These are phyloP conservation scores for Hypholoma sublateritium DNA, from an alignment of 768 basidiomycete species.

Conservation along the genomic window DNA sequence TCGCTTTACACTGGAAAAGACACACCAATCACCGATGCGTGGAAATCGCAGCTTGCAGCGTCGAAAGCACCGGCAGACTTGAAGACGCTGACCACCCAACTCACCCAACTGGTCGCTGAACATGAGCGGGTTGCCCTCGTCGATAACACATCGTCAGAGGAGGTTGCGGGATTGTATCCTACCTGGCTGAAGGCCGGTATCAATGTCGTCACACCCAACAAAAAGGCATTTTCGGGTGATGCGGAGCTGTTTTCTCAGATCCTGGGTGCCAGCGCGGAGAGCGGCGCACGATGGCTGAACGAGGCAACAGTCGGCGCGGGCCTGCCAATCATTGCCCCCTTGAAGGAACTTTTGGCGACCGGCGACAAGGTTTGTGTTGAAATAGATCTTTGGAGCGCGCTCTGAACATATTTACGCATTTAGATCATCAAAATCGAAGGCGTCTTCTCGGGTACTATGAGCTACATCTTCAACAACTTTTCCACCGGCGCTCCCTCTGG, in stretches of 20 bases:
- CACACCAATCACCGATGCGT: constrained; percentile 35
- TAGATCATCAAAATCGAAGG: constrained; percentile 92
- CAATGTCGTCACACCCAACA: constrained; percentile 94
- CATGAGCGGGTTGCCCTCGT: constrained; percentile 67
- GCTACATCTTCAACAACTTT: constrained; percentile 98
- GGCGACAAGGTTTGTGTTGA: constrained; percentile 75
- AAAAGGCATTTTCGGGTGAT: constrained; percentile 88
- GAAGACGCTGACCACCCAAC: constrained; percentile 40
- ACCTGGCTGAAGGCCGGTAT: constrained; percentile 75
- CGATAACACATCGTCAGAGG: constrained; percentile 90
- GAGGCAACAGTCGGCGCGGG: constrained; percentile 97
- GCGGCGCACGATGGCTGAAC: constrained; percentile 70
- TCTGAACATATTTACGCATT: constrained; percentile 23
- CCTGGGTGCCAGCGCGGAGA: constrained; percentile 51
- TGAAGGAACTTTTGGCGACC: constrained; percentile 89
- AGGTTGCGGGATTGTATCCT: constrained; percentile 81
- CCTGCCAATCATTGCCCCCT: constrained; percentile 84
- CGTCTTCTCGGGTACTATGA: constrained; percentile 96
- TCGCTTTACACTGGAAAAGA: constrained; percentile 51
- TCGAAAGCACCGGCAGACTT: constrained; percentile 50
- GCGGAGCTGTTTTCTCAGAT: constrained; percentile 70
- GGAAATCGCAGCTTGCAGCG: constrained; percentile 38
- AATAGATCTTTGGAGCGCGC: background rate
- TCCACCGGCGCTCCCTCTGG: constrained; percentile 68
- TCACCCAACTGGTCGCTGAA: constrained; percentile 45